Evolutionary conservation across 768 basidiomycete species (phyloP).

Genomic region (Russula abietina): DNA sequence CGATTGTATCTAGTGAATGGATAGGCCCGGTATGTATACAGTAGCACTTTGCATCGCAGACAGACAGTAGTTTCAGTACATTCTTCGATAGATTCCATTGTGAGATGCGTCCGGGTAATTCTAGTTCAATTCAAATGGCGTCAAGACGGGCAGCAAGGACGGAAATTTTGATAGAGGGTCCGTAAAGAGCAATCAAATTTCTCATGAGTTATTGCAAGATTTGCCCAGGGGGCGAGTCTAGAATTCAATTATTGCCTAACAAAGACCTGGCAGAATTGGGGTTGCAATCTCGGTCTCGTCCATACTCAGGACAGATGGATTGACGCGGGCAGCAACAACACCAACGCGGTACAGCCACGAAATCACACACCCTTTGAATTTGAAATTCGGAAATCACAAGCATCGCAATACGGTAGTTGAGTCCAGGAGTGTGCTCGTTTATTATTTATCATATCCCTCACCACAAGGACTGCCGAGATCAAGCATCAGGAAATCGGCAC

Average conservation of each 20-base stretch:
- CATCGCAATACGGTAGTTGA: conserved; percentile 10
- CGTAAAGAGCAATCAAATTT: not conserved
- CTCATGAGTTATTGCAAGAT: conserved; percentile 2
- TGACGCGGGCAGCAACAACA: not conserved
- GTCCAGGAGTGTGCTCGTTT: conserved; percentile 9
- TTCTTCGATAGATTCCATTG: conserved; percentile 4
- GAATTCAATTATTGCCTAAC: conserved; percentile 1
- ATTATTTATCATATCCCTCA: not conserved
- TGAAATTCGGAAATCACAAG: conserved; percentile 1
- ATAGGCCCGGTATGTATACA: conserved; percentile 11
- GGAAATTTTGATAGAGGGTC: not conserved
- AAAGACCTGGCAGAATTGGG: conserved; percentile 15
- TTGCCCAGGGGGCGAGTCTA: conserved; percentile 9
- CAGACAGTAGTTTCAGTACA: conserved; percentile 5
- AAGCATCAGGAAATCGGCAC: too few relatives aligned
- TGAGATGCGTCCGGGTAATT: conserved; percentile 6
- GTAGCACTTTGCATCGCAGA: conserved; percentile 1
- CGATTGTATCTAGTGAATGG: conserved; percentile 13
- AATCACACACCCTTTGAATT: not conserved
- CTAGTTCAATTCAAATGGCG: conserved; percentile 13
- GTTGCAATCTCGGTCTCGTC: conserved; percentile 6
- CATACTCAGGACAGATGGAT: conserved; percentile 4
- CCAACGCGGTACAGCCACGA: conserved; percentile 13
- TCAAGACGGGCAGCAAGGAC: conserved; percentile 2
- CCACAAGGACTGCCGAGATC: not conserved